Evolutionary conservation across 2,329 filamentous ascomycete species (phyloP).

Genomic region (Berkeleyomyces rouxiae): DNA sequence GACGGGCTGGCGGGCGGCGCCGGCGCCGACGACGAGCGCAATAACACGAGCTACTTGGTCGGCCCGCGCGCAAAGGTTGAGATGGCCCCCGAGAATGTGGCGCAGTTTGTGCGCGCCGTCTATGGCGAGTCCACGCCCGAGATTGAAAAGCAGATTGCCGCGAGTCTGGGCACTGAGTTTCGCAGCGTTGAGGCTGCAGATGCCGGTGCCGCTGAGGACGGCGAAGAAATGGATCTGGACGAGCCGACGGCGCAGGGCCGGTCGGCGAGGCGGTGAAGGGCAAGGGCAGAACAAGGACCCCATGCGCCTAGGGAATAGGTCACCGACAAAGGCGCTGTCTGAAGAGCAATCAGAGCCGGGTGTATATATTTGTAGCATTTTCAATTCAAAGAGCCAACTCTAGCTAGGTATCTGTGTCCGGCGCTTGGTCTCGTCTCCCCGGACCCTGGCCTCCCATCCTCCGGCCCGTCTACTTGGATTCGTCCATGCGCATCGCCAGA

Average conservation of each 20-base stretch:
- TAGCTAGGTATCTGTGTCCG: too few species aligned
- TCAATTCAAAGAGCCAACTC: background rate
- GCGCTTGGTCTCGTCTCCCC: too few species aligned
- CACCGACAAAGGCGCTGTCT: too few species aligned
- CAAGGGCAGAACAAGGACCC: too few species aligned
- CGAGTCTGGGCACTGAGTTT: slow-evolving; percentile 39
- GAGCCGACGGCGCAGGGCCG: background rate
- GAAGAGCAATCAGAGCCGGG: background rate
- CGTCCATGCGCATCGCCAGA: slow-evolving; percentile 12
- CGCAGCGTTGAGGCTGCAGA: slow-evolving; percentile 13
- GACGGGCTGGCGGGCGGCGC: slow-evolving; percentile 22
- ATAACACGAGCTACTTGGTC: slow-evolving; percentile 64
- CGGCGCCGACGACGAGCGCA: slow-evolving; percentile 34
- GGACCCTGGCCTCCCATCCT: background rate
- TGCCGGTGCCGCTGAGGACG: slow-evolving; percentile 7
- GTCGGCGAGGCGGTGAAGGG: background rate
- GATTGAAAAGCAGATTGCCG: slow-evolving; percentile 41
- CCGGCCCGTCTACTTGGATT: slow-evolving; percentile 2
- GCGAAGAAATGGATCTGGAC: slow-evolving; percentile 15
- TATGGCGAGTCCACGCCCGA: slow-evolving; percentile 39
- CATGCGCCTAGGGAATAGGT: too few species aligned
- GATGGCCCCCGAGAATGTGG: slow-evolving; percentile 60
- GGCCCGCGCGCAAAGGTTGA: slow-evolving; percentile 77
- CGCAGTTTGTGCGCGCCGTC: slow-evolving; percentile 47
- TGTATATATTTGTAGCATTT: background rate